Percentiles rank a stretch among this genome's conserved stretches.
Conservation (phyloP, 2,329 filamentous ascomycete species). For the Aspergillus clavatus region DNA sequence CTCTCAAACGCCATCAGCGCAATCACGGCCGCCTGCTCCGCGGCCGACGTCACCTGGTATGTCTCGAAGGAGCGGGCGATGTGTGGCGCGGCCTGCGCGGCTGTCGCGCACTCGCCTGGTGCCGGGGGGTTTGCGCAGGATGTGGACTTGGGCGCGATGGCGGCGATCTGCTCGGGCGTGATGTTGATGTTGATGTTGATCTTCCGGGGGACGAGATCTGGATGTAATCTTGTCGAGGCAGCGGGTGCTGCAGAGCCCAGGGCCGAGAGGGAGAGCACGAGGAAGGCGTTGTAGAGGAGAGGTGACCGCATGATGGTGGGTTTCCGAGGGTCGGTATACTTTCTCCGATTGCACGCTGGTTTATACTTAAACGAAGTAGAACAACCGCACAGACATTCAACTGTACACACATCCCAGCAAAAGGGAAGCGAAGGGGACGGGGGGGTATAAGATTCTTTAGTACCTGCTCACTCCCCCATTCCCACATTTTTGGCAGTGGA, state of each 20-base stretch:
- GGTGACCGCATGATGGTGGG: slow-evolving; percentile 10
- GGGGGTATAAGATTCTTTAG: background rate
- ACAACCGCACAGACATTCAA: no score
- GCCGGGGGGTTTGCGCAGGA: slow-evolving; percentile 47
- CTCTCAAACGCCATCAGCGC: slow-evolving; percentile 69
- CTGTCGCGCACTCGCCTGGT: slow-evolving; percentile 60
- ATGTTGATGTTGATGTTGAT: slow-evolving; percentile 10
- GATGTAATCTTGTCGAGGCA: no score
- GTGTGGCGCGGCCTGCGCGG: slow-evolving; percentile 55
- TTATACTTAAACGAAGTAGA: no score
- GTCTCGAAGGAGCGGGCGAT: slow-evolving; percentile 54
- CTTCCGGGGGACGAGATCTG: no score
- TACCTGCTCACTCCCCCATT: background rate
- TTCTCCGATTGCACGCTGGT: no score
- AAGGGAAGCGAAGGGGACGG: no score
- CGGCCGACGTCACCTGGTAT: slow-evolving; percentile 52
- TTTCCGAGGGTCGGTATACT: no score
- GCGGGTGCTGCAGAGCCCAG: slow-evolving; percentile 10
- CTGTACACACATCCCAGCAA: no score
- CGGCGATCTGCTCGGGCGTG: slow-evolving; percentile 26
- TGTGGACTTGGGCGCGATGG: slow-evolving; percentile 55
- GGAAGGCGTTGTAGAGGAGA: slow-evolving; percentile 5
- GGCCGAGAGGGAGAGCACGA: slow-evolving; percentile 15
- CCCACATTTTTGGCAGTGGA: background rate
- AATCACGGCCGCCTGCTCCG: slow-evolving; percentile 65